phyloP scores from a whole-genome alignment of 192 early-diverging fungal species.

The Linnemannia hyalina region DNA sequence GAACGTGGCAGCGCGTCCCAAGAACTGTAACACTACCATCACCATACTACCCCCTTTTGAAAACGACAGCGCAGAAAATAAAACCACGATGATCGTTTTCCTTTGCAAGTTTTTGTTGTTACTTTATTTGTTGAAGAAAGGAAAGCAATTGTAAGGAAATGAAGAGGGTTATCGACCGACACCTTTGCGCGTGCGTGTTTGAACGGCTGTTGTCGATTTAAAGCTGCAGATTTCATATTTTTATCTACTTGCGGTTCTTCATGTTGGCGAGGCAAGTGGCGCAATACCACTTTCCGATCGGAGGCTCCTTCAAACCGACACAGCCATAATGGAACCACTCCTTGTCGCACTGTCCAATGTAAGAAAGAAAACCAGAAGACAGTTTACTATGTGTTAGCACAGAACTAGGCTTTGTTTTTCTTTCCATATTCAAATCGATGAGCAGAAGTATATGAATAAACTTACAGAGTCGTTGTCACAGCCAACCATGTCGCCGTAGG shows the following conservation, averaged over 20 bases:
- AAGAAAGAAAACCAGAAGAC: neutral
- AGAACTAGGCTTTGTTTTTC: neutral
- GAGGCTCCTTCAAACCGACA: constrained; percentile 87
- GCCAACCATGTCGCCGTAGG: constrained; percentile 98
- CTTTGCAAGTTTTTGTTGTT: neutral
- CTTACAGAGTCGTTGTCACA: constrained; percentile 82
- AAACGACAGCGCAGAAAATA: neutral
- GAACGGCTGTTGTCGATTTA: neutral
- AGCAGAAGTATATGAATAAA: neutral
- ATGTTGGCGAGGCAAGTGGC: constrained; percentile 77
- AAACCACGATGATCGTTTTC: neutral
- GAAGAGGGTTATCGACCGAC: neutral
- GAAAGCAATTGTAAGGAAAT: neutral
- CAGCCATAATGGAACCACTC: constrained; percentile 99
- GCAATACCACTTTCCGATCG: constrained; percentile 98
- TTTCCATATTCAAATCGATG: neutral
- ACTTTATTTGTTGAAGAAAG: neutral
- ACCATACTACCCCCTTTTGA: neutral
- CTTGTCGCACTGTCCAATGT: constrained; percentile 81
- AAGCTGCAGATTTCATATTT: neutral
- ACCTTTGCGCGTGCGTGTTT: too few relatives aligned
- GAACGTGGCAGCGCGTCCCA: constrained; percentile 2
- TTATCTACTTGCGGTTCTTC: constrained; percentile 61
- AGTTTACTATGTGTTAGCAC: neutral
- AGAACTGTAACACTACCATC: neutral